Conservation (phyloP, 177 flowering plant species). For the Vitis hybrid region DNA sequence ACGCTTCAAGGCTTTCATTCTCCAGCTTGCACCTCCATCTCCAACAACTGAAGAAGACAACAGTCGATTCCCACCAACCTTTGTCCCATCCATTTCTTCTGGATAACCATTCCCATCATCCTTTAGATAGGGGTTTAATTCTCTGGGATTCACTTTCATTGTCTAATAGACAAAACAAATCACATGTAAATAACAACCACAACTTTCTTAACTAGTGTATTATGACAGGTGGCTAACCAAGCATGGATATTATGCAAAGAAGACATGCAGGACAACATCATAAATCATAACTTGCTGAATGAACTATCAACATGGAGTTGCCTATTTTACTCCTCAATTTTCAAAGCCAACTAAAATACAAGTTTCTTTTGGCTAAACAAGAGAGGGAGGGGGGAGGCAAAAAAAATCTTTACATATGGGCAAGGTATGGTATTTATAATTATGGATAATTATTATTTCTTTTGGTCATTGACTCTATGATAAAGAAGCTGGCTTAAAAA, state of each 20-base stretch:
- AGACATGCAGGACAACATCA: not conserved
- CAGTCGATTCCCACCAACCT: conserved; percentile 32
- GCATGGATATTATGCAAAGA: not conserved
- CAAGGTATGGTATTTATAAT: not conserved
- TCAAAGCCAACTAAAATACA: not conserved
- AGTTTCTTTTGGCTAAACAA: not conserved
- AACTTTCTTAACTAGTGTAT: not conserved
- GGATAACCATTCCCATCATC: conserved; percentile 85
- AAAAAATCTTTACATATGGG: not conserved
- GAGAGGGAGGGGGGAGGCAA: too few relatives aligned
- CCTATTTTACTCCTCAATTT: not conserved
- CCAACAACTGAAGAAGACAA: conserved; percentile 69
- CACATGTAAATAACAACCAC: not conserved
- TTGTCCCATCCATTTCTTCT: conserved; percentile 44
- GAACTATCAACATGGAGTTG: not conserved
- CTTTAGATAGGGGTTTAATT: conserved; percentile 80
- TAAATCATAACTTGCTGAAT: not conserved
- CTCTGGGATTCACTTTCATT: conserved; percentile 62
- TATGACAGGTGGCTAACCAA: not conserved
- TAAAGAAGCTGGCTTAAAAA: too few relatives aligned
- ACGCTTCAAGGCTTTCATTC: conserved; percentile 88
- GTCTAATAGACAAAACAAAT: conserved; percentile 29
- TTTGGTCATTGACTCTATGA: too few relatives aligned
- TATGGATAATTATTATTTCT: not conserved
- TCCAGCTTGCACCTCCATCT: conserved; percentile 99